Conservation (phyloP, 352 stramenopile species). For the Phytophthora megakarya region DNA sequence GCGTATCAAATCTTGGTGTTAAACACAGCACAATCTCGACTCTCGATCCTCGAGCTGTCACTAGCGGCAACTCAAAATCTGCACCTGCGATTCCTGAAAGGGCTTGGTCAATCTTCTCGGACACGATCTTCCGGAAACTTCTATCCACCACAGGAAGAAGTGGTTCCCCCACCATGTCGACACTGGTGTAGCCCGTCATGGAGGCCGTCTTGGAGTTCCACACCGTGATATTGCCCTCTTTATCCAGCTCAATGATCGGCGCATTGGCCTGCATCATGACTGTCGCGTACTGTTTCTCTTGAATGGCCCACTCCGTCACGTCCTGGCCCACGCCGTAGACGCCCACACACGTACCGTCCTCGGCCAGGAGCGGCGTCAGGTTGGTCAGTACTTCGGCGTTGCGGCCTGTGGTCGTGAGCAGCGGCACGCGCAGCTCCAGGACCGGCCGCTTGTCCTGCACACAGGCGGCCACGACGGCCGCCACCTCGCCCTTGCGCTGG, state of each 20-base stretch:
- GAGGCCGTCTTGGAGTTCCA: slow-evolving; percentile 65
- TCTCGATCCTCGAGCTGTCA: slow-evolving; percentile 49
- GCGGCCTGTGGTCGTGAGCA: slow-evolving; percentile 49
- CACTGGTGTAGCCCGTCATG: slow-evolving; percentile 55
- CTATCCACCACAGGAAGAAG: slow-evolving; percentile 53
- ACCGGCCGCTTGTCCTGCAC: slow-evolving; percentile 46
- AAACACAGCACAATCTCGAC: slow-evolving; percentile 62
- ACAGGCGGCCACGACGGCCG: slow-evolving; percentile 30
- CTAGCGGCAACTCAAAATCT: slow-evolving; percentile 56
- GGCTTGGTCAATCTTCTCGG: slow-evolving; percentile 56
- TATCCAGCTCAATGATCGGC: slow-evolving; percentile 80
- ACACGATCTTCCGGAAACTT: slow-evolving; percentile 50
- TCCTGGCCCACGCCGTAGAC: slow-evolving; percentile 64
- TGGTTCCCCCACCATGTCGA: slow-evolving; percentile 52
- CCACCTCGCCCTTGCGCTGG: slow-evolving; percentile 40
- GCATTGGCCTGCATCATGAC: slow-evolving; percentile 80
- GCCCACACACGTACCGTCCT: slow-evolving; percentile 47
- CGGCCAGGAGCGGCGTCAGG: slow-evolving; percentile 52
- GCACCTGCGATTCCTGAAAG: slow-evolving; percentile 47
- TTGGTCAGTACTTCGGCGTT: slow-evolving; percentile 59
- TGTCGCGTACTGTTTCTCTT: slow-evolving; percentile 60
- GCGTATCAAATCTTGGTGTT: slow-evolving; percentile 52
- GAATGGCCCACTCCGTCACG: slow-evolving; percentile 53
- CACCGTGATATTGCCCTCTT: slow-evolving; percentile 63
- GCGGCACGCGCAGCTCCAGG: slow-evolving; percentile 52